phyloP scores from a whole-genome alignment of 805 yeast species.

The Myxozyma mucilagina region DNA sequence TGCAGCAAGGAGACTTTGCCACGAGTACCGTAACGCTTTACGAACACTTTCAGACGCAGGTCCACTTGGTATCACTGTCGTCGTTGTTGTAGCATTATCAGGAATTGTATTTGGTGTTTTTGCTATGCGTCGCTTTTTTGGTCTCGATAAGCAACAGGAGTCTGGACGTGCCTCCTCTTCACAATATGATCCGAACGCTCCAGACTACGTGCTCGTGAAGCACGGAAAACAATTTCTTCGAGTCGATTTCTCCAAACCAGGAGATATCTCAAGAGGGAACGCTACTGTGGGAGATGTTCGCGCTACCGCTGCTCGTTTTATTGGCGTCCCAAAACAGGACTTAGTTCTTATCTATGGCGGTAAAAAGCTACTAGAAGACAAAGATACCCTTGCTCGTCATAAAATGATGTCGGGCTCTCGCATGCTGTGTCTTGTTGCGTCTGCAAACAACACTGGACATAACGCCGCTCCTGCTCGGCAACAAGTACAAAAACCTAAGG shows the following conservation, averaged over 20 bases:
- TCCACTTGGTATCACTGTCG: background rate
- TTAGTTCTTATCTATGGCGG: conserved; percentile 30
- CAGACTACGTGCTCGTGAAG: conserved; percentile 28
- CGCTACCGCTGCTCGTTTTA: conserved; percentile 23
- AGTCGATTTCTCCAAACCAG: conserved; percentile 28
- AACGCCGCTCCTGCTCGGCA: background rate
- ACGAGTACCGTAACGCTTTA: background rate
- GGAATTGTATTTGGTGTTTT: background rate
- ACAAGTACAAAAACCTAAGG: conserved; percentile 6
- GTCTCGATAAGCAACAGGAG: conserved; percentile 2
- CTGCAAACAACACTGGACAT: background rate
- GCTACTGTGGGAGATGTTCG: conserved; percentile 35
- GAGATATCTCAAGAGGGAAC: conserved; percentile 28
- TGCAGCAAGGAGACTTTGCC: background rate
- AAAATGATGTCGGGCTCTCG: conserved; percentile 20
- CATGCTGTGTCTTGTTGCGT: conserved; percentile 20
- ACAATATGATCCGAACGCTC: conserved; percentile 3
- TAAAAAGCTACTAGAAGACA: conserved; percentile 31
- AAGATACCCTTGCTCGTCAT: conserved; percentile 11
- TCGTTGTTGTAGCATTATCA: background rate
- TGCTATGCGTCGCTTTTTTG: conserved; percentile 25
- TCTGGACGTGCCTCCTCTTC: background rate
- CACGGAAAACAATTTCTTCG: conserved; percentile 25
- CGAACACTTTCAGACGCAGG: background rate
- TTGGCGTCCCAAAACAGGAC: conserved; percentile 18